These are phyloP conservation scores for Trypanosoma avium DNA, from an alignment of 208 protist genomes.

Conservation along the genomic window DNA sequence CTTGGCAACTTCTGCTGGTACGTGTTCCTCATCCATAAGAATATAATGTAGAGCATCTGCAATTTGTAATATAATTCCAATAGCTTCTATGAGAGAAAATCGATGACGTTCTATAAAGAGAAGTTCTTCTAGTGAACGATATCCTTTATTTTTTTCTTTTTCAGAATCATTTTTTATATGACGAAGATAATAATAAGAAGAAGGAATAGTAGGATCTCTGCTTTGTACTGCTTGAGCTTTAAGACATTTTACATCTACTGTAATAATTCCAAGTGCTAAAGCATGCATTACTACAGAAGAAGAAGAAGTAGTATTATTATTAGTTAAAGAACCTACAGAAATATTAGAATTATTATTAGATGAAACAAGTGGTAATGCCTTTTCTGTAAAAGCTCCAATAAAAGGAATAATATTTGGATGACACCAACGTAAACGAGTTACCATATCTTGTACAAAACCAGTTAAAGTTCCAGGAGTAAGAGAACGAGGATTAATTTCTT, in stretches of 20 bases:
- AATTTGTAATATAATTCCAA: conserved; percentile 55
- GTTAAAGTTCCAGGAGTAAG: conserved; percentile 33
- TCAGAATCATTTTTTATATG: neutral
- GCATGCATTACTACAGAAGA: neutral
- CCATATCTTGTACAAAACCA: conserved; percentile 60
- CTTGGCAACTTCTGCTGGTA: conserved; percentile 36
- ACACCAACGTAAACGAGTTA: conserved; percentile 50
- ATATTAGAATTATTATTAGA: no score
- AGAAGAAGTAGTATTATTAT: no score
- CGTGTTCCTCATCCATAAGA: conserved; percentile 44
- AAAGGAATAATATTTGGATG: conserved; percentile 58
- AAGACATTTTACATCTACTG: conserved; percentile 23
- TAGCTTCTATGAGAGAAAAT: conserved; percentile 41
- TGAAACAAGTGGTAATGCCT: conserved; percentile 34
- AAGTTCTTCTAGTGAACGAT: conserved; percentile 22
- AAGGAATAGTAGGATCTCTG: neutral
- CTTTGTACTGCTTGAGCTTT: neutral
- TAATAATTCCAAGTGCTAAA: conserved; percentile 43
- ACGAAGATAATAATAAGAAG: neutral
- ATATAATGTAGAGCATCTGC: conserved; percentile 74
- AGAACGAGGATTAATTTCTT: neutral
- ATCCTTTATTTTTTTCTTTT: conserved; percentile 2
- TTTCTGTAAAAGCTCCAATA: conserved; percentile 68
- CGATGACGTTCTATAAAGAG: conserved; percentile 38
- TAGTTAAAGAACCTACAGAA: no score